Percentiles rank a stretch among this genome's conserved stretches.
Conservation (phyloP, 2,329 filamentous ascomycete species). For the Zasmidium cellare region DNA sequence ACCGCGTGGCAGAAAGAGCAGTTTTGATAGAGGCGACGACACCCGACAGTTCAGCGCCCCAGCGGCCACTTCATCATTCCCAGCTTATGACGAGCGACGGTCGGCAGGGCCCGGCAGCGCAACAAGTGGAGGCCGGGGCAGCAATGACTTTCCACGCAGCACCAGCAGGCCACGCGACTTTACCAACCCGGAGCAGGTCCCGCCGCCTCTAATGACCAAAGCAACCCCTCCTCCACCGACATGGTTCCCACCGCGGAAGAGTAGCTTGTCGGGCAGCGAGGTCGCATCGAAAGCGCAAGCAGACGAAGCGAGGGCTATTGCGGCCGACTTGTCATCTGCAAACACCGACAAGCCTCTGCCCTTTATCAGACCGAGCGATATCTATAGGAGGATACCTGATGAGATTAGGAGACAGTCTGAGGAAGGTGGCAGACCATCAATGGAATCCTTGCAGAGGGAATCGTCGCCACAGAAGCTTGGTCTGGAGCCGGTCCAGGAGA, state of each 20-base stretch:
- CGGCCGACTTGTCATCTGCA: constrained; percentile 15
- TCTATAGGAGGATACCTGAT: constrained; percentile 71
- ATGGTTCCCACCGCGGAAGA: constrained; percentile 62
- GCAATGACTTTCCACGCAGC: constrained; percentile 18
- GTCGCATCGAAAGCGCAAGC: constrained; percentile 15
- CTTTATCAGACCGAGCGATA: constrained; percentile 73
- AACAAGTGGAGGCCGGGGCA: constrained; percentile 8
- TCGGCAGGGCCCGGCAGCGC: constrained; percentile 9
- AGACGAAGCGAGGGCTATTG: constrained; percentile 18
- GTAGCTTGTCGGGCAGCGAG: constrained; percentile 57
- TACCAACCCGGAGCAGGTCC: constrained; percentile 52
- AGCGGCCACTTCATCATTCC: constrained; percentile 16
- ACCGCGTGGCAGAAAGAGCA: constrained; percentile 38
- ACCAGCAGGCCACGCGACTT: constrained; percentile 43
- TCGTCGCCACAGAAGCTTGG: constrained; percentile 29
- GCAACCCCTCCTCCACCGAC: constrained; percentile 35
- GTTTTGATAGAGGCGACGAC: constrained; percentile 58
- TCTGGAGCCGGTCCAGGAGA: constrained; percentile 24
- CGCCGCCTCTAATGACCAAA: constrained; percentile 49
- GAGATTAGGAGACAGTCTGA: constrained; percentile 60
- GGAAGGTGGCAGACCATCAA: constrained; percentile 58
- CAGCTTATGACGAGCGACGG: constrained; percentile 13
- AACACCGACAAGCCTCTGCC: constrained; percentile 55
- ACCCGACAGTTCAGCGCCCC: constrained; percentile 46
- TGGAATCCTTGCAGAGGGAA: constrained; percentile 48